These are phyloP conservation scores for Neophaeococcomyces mojaviensis DNA, from an alignment of 2,329 filamentous ascomycete species.

Conservation along the genomic window DNA sequence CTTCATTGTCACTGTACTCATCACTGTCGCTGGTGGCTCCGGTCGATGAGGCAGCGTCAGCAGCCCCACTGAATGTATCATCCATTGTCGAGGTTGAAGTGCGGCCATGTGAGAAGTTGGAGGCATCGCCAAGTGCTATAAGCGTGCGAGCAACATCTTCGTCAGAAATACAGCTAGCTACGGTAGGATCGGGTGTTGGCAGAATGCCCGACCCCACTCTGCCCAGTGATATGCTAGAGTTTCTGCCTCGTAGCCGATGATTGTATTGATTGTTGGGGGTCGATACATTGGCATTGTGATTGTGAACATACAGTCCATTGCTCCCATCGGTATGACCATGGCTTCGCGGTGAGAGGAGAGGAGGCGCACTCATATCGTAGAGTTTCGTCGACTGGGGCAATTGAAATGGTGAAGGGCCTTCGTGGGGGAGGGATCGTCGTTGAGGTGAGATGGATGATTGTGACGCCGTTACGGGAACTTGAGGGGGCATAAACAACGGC, in stretches of 20 bases:
- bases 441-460: slow-evolving; percentile 93
- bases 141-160: slow-evolving; percentile 96
- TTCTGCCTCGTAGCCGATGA: slow-evolving; percentile 59
- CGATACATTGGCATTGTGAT: slow-evolving; percentile 18
- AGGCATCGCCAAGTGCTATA: slow-evolving; percentile 90
- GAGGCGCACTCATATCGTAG: slow-evolving; percentile 54
- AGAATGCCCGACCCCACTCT: slow-evolving; percentile 54
- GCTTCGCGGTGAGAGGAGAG: slow-evolving; percentile 77
- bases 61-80: slow-evolving; percentile 84
- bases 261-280: slow-evolving; percentile 42
- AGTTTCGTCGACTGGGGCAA: slow-evolving; percentile 64
- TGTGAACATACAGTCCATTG: slow-evolving; percentile 24
- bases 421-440: slow-evolving; percentile 69
- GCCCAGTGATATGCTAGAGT: slow-evolving; percentile 43
- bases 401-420: slow-evolving; percentile 64
- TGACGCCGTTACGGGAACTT: slow-evolving; percentile 90
- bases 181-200: slow-evolving; percentile 92
- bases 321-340: slow-evolving; percentile 49
- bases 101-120: slow-evolving; percentile 85
- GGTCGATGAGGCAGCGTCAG: slow-evolving; percentile 76
- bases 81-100: slow-evolving; percentile 90
- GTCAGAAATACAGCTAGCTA: slow-evolving; percentile 93
- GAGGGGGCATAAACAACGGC: slow-evolving; percentile 86
- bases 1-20: slow-evolving; percentile 52
- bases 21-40: slow-evolving; percentile 76